Base-by-base conservation (phyloP, 768 basidiomycete genomes). In the Rhodotorula kratochvilovae region DNA sequence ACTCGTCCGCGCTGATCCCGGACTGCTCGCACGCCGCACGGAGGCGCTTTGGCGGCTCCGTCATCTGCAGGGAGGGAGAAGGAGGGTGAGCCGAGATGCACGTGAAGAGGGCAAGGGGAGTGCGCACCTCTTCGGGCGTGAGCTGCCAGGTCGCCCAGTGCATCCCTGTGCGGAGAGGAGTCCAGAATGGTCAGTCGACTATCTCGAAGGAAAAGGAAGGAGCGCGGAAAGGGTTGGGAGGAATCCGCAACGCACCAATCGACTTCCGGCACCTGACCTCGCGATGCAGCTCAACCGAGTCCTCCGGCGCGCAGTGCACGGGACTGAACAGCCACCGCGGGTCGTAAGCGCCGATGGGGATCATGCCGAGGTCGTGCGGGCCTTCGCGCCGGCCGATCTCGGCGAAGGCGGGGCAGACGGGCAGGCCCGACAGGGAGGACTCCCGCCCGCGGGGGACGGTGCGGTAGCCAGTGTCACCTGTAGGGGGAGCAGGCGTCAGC, bases 351-450 rank as follows among this genome's bases (percentile, higher is more conserved):
- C 89, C 89, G 55, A 85, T 84, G 0, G 89, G 80, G 68, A 90
- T 87, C 79, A 89, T 78, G 8, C 87, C 87, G 43, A 89, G 80
- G 76, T 90, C 88, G 74, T 90, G 87, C 0, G 83, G 84, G 0
- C 87, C 87, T 71, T 86, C 86, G 19, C 77, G 79, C 59, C 85
- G 82, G 4, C 89, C 90, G 61, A 91, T 87, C 79, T 88, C 84
- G 76, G 84, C 84, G 79, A 91, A 91, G 8, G 85, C 89, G 11
- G 89, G 90, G 77, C 89, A 90, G 19, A 82, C 79, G 1, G 87
- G 70, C 81, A 81, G 58, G 7, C 68, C 39, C 13, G 76, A 61
- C n/a, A 79, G 77, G n/a, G 64, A 63, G 35, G 77, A 68, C 7
- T 71, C 63, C 4, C 72, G 74, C 29, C 77, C 77, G 45, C 67